A percentile compares a stretch with the other conserved stretches of the same genome.
Conservation (phyloP, 805 yeast genomes). For the Kazachstania martiniae region DNA sequence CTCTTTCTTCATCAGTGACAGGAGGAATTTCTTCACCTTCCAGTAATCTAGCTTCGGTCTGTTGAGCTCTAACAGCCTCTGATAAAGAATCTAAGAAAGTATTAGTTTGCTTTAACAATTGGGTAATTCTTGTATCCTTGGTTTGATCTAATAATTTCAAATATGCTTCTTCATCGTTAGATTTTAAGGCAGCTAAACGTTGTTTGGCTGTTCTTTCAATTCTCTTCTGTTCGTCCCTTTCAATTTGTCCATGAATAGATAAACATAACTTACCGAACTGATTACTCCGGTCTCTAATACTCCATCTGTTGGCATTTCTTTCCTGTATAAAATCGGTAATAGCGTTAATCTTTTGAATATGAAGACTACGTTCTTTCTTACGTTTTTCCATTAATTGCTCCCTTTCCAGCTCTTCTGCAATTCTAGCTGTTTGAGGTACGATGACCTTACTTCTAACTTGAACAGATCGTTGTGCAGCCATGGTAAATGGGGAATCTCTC, state of each 20-base stretch:
- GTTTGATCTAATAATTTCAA: constrained; percentile 76
- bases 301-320: constrained; percentile 17
- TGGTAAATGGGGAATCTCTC: constrained; percentile 42
- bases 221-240: constrained; percentile 66
- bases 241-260: constrained; percentile 31
- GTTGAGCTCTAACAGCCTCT: constrained; percentile 70
- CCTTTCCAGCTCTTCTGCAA: constrained; percentile 67
- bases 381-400: constrained; percentile 54
- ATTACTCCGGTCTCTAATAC: constrained; percentile 19
- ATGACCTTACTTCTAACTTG: constrained; percentile 59
- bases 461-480: constrained; percentile 59
- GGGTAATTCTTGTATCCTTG: constrained; percentile 79
- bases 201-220: constrained; percentile 76
- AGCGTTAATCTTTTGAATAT: constrained; percentile 35
- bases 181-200: constrained; percentile 77
- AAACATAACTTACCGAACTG: constrained; percentile 23
- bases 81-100: constrained; percentile 67
- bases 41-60: constrained; percentile 31
- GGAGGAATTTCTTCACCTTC: constrained; percentile 28
- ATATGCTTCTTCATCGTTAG: constrained; percentile 83
- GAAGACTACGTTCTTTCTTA: constrained; percentile 40
- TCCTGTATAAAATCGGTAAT: constrained; percentile 27
- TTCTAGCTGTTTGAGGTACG: constrained; percentile 61
- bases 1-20: constrained; percentile 42
- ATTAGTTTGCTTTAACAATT: constrained; percentile 70